Evolutionary conservation across 2,329 filamentous ascomycete genomes (phyloP).

Genomic region (Fusarium sp.): DNA sequence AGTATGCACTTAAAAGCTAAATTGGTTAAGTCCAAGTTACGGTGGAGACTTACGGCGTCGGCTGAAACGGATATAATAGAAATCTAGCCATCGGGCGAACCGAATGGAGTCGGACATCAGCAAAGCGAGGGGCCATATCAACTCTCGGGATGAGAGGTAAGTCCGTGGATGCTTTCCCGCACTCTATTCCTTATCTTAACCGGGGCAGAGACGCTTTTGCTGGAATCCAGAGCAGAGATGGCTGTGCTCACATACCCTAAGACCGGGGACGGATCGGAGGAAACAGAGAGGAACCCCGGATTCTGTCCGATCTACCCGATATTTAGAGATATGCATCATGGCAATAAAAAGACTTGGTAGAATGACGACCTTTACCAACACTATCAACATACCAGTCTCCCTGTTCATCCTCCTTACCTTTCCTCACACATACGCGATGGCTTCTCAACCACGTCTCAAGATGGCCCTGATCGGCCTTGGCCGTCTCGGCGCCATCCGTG

Average conservation of each 20-base stretch:
- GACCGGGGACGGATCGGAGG: background rate
- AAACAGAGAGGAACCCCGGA: background rate
- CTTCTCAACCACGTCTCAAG: conserved; percentile 28
- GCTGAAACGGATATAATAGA: background rate
- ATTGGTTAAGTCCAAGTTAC: background rate
- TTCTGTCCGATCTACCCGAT: background rate
- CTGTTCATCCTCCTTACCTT: no score
- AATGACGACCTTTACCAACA: background rate
- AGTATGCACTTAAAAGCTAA: background rate
- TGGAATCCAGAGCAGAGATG: background rate
- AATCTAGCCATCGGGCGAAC: background rate
- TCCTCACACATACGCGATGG: conserved; percentile 17
- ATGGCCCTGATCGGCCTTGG: conserved; percentile 46
- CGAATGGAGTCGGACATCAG: background rate
- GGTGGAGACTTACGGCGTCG: background rate
- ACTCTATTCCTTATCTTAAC: background rate
- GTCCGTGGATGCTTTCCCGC: background rate
- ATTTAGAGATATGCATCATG: background rate
- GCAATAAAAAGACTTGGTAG: background rate
- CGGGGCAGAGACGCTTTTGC: background rate
- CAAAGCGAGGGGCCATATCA: background rate
- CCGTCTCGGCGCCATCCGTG: conserved; percentile 47
- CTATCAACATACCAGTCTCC: background rate
- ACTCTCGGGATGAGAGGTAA: background rate
- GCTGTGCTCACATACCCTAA: background rate